A percentile compares a stretch with the other conserved stretches of the same genome.
These are phyloP conservation scores for Zoysia matrella DNA, from an alignment of 202 grass and related monocot species.

Conservation along the genomic window DNA sequence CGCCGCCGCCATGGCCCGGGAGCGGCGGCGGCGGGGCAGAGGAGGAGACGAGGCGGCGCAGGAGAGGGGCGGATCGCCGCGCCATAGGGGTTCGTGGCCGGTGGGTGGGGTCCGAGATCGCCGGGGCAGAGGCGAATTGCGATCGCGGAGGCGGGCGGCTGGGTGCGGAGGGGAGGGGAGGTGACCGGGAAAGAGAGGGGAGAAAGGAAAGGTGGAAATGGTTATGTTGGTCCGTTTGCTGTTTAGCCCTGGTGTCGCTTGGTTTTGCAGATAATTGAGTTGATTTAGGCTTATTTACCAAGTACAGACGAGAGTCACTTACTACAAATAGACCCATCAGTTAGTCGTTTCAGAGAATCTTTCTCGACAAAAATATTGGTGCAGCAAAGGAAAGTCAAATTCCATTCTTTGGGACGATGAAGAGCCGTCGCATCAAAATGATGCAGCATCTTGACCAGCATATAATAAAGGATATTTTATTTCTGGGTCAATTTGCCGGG, in stretches of 20 bases:
- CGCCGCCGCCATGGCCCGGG: slow-evolving; percentile 28
- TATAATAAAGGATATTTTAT: background rate
- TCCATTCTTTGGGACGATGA: background rate
- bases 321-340: background rate
- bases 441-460: background rate
- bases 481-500: background rate
- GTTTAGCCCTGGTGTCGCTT: background rate
- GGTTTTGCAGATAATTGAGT: background rate
- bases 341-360: background rate
- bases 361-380: background rate
- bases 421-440: slow-evolving; percentile 8
- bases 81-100: slow-evolving; percentile 45
- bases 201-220: slow-evolving; percentile 44
- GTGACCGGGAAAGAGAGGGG: background rate
- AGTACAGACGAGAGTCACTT: background rate
- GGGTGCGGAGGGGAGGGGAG: background rate
- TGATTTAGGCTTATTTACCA: slow-evolving; percentile 14
- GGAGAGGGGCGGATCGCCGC: slow-evolving; percentile 66
- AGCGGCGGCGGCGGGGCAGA: slow-evolving; percentile 34
- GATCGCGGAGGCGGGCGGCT: slow-evolving; percentile 39
- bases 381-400: background rate
- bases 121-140: slow-evolving; percentile 41
- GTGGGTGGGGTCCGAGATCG: background rate
- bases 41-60: slow-evolving; percentile 54
- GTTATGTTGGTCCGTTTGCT: slow-evolving; percentile 14